A percentile compares a stretch with the other conserved stretches of the same genome.
These are phyloP conservation scores for Anthracocystis walkeri DNA, from an alignment of 1,284 basidiomycete genomes.

Conservation along the genomic window DNA sequence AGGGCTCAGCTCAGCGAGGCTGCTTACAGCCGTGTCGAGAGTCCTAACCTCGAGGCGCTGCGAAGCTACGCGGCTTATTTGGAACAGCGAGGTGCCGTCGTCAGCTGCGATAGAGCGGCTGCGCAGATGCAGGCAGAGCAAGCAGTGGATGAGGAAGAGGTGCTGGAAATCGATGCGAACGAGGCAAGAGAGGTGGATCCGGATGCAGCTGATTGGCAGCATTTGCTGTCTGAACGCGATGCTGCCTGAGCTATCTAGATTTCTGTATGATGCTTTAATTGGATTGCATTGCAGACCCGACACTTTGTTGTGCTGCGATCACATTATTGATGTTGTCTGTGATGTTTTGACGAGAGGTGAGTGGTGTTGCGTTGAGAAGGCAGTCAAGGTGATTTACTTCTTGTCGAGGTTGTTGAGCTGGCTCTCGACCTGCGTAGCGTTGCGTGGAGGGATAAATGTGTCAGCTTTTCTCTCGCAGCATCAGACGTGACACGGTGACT, in stretches of 20 bases:
- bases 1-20: slow-evolving; percentile 55
- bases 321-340: neutral
- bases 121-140: slow-evolving; percentile 9
- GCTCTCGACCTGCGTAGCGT: slow-evolving; percentile 32
- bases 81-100: slow-evolving; percentile 24
- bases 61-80: slow-evolving; percentile 38
- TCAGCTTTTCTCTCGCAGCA: neutral
- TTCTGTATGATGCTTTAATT: neutral
- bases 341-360: slow-evolving; percentile 1
- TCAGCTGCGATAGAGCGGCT: neutral
- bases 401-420: slow-evolving; percentile 58
- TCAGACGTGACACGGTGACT: neutral
- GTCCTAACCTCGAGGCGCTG: slow-evolving; percentile 43
- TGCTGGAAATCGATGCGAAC: slow-evolving; percentile 17
- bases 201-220: slow-evolving; percentile 36
- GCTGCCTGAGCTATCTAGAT: slow-evolving; percentile 12
- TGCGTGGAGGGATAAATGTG: neutral
- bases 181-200: slow-evolving; percentile 17
- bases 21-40: slow-evolving; percentile 45
- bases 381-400: slow-evolving; percentile 31
- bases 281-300: slow-evolving; percentile 10
- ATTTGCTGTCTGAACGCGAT: slow-evolving; percentile 36
- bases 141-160: slow-evolving; percentile 12
- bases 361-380: slow-evolving; percentile 10
- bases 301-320: slow-evolving; percentile 1